These are phyloP conservation scores for Neurospora sp. DNA, from an alignment of 495 filamentous ascomycete species.

Conservation along the genomic window DNA sequence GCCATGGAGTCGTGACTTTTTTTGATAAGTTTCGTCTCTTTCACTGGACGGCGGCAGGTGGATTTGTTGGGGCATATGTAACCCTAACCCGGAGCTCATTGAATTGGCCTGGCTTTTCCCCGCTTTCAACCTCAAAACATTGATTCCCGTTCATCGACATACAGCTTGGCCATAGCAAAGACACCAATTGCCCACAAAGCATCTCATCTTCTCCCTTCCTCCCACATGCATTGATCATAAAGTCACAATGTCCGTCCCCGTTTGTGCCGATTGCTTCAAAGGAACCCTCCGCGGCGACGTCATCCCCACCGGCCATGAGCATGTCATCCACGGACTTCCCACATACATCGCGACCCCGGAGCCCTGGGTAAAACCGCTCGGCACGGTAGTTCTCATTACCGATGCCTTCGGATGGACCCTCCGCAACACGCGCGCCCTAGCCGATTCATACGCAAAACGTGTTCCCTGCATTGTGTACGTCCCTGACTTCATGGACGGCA, in stretches of 20 bases:
- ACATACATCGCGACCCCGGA: conserved; percentile 38
- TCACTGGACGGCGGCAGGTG: neutral
- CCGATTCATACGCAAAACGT: conserved; percentile 42
- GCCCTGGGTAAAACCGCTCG: conserved; percentile 22
- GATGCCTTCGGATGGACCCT: conserved; percentile 53
- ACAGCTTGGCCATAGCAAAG: no score
- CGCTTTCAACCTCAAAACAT: neutral
- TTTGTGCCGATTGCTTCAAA: conserved; percentile 20
- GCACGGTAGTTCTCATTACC: conserved; percentile 43
- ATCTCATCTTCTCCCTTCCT: neutral
- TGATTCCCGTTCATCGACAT: no score
- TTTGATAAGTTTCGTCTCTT: no score
- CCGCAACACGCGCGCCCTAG: conserved; percentile 41
- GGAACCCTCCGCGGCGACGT: conserved; percentile 21
- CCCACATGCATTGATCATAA: neutral
- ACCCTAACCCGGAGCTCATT: neutral
- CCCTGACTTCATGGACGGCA: conserved; percentile 53
- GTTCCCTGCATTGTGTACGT: conserved; percentile 41
- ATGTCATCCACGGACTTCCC: conserved; percentile 35
- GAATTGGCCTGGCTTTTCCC: neutral
- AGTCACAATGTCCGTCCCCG: conserved; percentile 3
- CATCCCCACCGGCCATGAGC: conserved; percentile 17
- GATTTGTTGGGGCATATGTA: neutral
- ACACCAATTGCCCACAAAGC: neutral
- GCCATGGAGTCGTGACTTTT: no score